phyloP scores from a whole-genome alignment of 805 yeast species.

The Sungouiozyma intestinalis region DNA sequence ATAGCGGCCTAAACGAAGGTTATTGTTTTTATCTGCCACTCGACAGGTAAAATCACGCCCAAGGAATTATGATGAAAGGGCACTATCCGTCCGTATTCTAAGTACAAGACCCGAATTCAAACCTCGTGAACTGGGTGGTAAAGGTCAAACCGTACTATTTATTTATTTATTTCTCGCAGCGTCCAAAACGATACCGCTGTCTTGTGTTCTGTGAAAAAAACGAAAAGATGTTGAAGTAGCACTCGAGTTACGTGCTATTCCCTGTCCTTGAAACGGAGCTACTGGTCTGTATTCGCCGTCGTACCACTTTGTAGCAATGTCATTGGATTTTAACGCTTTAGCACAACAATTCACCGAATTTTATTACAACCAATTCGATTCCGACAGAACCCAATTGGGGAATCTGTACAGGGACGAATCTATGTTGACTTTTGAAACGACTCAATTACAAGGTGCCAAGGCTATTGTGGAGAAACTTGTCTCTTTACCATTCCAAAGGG shows the following conservation, averaged over 20 bases:
- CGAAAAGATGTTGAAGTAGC: not conserved
- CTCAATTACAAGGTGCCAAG: slow-evolving; percentile 91
- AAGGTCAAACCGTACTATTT: not conserved
- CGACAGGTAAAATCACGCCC: too few species aligned
- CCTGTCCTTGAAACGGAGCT: not conserved
- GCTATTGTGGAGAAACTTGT: slow-evolving; percentile 86
- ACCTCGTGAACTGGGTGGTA: not conserved
- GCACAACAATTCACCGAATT: slow-evolving; percentile 82
- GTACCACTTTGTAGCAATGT: slow-evolving; percentile 7
- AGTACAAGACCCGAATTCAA: too few species aligned
- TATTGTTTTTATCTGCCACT: too few species aligned
- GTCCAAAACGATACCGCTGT: not conserved
- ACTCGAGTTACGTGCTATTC: not conserved
- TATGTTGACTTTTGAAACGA: slow-evolving; percentile 92
- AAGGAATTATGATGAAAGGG: too few species aligned
- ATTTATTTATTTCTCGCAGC: not conserved
- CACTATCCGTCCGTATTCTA: too few species aligned
- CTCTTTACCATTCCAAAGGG: slow-evolving; percentile 84
- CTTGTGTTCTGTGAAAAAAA: not conserved
- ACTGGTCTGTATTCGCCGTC: not conserved
- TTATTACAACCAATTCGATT: slow-evolving; percentile 90
- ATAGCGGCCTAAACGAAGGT: too few species aligned
- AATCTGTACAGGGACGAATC: slow-evolving; percentile 93
- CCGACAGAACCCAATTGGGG: slow-evolving; percentile 86
- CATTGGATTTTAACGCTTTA: slow-evolving; percentile 37